Base-by-base conservation (phyloP, 306 rosid species). In the Quercus bicolor region DNA sequence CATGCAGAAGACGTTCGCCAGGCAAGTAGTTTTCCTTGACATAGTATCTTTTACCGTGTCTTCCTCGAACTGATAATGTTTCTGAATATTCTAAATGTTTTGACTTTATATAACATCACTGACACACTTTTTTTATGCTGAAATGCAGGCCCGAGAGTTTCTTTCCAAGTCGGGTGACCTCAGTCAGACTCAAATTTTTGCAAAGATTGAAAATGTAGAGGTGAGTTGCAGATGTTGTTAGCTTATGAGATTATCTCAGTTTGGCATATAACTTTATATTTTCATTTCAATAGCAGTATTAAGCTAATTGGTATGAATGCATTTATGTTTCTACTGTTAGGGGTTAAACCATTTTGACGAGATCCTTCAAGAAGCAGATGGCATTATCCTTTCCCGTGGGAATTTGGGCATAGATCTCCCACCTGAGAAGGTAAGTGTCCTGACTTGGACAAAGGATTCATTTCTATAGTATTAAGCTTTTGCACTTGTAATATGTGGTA, bases 341-440 rank as follows among this genome's bases (percentile, higher is more conserved):
- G 98, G 98, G 53, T 88, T 94, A 90, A 82, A 79, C 73, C 94
- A 94, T 91, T 94, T 94, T 79, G 97, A 94, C 82, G 98, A 94
- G 81, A 94, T 94, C 81, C 85, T 94, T 52, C 93, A 83, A 90
- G 98, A 92, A 85, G 98, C 97, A 74, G 98, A 94, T 81, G 98
- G 98, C 65, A 88, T 94, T 77, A 94, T 94, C 72, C 89, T 94
- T 75, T 90, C 98, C 62, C 97, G 98, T 64, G 98, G 98, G 73
- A 92, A 89, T 82, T 81, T 94, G 93, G 97, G 98, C 9, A 88
- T 94, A 68, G 97, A 94, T 94, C 93, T 94, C 68, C 98, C 98
- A 53, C 97, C 97, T 40, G 98, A 94, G 82, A 94, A 92, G 94
- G 98, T 92, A 74, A 77, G 90, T 64, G 77, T 85, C 56, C 45